phyloP scores from a whole-genome alignment of 257 asterid genomes.

The Solanum tarapatanum region DNA sequence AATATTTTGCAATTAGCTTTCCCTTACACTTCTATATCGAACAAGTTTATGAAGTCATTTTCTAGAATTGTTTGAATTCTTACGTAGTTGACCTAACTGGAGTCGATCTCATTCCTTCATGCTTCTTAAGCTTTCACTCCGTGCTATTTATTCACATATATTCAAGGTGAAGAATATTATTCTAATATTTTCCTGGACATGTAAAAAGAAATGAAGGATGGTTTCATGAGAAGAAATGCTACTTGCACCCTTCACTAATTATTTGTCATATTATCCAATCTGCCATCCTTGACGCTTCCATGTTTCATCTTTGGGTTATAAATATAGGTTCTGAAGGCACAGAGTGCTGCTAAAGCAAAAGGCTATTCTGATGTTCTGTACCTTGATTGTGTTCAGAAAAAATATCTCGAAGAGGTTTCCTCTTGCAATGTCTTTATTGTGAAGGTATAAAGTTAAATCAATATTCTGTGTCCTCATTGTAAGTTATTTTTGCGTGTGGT shows the following conservation, averaged over 20 bases:
- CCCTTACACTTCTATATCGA: not conserved
- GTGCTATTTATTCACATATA: not conserved
- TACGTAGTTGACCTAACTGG: not conserved
- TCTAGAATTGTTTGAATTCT: not conserved
- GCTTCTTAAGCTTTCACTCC: not conserved
- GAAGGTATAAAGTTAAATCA: conserved; percentile 9
- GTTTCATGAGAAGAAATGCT: not conserved
- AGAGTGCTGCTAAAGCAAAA: conserved; percentile 87
- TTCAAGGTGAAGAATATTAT: not conserved
- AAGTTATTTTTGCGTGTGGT: not conserved
- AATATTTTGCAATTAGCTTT: not conserved
- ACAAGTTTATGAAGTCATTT: not conserved
- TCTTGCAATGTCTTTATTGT: conserved; percentile 89
- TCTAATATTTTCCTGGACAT: not conserved
- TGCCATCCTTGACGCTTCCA: not conserved
- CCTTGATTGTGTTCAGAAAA: conserved; percentile 70
- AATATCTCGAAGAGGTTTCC: conserved; percentile 89
- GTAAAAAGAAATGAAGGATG: not conserved
- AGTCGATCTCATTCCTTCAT: not conserved
- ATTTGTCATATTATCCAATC: not conserved
- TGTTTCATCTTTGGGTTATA: not conserved
- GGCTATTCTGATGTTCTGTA: conserved; percentile 88
- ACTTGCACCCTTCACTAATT: not conserved
- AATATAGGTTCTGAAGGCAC: conserved; percentile 75
- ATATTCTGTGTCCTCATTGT: not conserved